Percentiles rank a stretch among this genome's conserved stretches.
Evolutionary conservation across 129 eudicot species (phyloP).

Genomic region (Pulicaria dysenterica): DNA sequence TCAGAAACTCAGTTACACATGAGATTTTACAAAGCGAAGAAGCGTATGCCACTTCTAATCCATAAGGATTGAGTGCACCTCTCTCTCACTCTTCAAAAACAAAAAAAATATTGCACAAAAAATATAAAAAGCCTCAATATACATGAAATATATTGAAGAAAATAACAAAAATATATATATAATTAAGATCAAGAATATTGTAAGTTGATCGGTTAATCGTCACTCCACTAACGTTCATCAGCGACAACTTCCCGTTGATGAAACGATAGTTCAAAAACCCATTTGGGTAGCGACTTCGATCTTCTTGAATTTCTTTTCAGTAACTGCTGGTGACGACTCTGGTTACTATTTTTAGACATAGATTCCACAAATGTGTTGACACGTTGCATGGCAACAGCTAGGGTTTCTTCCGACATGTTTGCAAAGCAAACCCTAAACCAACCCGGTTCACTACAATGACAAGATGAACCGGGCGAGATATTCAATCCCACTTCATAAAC

Average conservation of each 20-base stretch:
- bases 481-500: constrained; percentile 85
- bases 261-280: constrained; percentile 93
- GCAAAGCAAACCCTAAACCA: constrained; percentile 97
- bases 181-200: constrained; percentile 14
- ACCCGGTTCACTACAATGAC: constrained; percentile 96
- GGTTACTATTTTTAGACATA: constrained; percentile 15
- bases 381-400: constrained; percentile 65
- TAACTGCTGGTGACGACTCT: constrained; percentile 37
- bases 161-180: constrained; percentile 15
- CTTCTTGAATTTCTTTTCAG: constrained; percentile 51
- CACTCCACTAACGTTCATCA: constrained; percentile 53
- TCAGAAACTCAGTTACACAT: constrained; percentile 33
- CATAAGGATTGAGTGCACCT: constrained; percentile 85
- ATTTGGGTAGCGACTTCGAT: constrained; percentile 68
- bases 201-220: constrained; percentile 1
- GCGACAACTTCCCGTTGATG: constrained; percentile 54
- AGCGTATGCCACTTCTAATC: constrained; percentile 77
- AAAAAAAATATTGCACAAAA: constrained; percentile 1
- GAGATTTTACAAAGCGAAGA: constrained; percentile 36
- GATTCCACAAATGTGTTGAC: constrained; percentile 46
- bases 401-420: constrained; percentile 77
- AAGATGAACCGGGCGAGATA: constrained; percentile 90
- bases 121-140: constrained; percentile 20
- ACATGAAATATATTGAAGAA: constrained; percentile 33
- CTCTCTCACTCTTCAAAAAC: constrained; percentile 30